phyloP scores from a whole-genome alignment of 2,329 filamentous ascomycete genomes.

The Colletotrichum falcatum region DNA sequence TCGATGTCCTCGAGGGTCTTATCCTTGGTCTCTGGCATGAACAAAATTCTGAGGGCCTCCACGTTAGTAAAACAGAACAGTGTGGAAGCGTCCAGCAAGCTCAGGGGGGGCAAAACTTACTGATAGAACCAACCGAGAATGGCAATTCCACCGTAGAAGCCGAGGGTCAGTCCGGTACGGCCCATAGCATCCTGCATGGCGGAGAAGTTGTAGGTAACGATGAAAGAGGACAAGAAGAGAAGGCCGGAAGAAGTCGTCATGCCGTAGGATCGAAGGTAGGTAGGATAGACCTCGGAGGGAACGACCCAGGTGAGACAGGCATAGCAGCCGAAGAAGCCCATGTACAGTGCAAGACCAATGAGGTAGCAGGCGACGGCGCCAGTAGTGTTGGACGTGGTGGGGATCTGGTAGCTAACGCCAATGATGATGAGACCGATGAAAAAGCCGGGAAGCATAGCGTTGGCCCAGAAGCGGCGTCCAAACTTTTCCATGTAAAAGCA shows the following conservation, averaged over 20 bases:
- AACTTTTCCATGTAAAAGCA: constrained; percentile 79
- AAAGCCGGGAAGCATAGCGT: constrained; percentile 77
- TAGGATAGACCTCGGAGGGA: constrained; percentile 78
- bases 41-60: constrained; percentile 60
- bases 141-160: constrained; percentile 81
- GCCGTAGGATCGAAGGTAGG: constrained; percentile 78
- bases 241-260: constrained; percentile 78
- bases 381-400: constrained; percentile 56
- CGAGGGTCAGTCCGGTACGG: constrained; percentile 72
- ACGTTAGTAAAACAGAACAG: neutral
- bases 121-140: constrained; percentile 79
- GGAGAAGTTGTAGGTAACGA: constrained; percentile 81
- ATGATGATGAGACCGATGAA: constrained; percentile 77
- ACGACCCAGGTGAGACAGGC: constrained; percentile 74
- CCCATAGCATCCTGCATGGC: constrained; percentile 77
- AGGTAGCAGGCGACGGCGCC: constrained; percentile 72
- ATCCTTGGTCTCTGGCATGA: constrained; percentile 82
- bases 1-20: constrained; percentile 78
- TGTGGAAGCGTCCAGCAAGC: neutral
- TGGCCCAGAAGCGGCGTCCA: constrained; percentile 81
- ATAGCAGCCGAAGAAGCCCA: constrained; percentile 76
- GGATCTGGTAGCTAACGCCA: constrained; percentile 71
- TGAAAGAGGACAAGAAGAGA: constrained; percentile 77
- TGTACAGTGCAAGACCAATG: constrained; percentile 75
- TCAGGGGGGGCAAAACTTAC: constrained; percentile 1